Percentiles rank a stretch among this genome's conserved stretches.
These are phyloP conservation scores for Austroboletus eburneus DNA, from an alignment of 768 basidiomycete species.

Conservation along the genomic window DNA sequence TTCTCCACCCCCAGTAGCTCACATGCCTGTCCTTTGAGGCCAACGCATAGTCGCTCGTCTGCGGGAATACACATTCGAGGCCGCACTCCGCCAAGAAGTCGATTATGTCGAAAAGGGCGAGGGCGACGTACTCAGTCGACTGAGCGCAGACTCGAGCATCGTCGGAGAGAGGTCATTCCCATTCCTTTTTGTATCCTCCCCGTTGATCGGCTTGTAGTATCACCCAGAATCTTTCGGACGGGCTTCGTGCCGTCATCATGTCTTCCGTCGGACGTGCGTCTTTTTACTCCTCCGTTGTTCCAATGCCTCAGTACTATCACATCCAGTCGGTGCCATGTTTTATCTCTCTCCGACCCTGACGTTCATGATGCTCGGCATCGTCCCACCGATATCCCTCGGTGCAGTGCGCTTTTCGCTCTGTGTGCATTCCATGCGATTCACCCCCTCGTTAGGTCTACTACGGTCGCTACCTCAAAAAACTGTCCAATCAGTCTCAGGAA, in stretches of 20 bases:
- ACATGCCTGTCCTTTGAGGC: constrained; percentile 35
- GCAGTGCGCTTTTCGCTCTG: constrained; percentile 46
- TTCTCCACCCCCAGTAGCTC: not conserved
- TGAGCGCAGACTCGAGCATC: constrained; percentile 89
- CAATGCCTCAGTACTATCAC: not conserved
- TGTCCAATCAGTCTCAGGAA: constrained; percentile 90
- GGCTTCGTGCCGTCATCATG: constrained; percentile 81
- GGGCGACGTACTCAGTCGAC: constrained; percentile 87
- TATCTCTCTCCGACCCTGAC: constrained; percentile 88
- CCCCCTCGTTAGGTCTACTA: constrained; percentile 73
- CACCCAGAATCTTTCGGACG: constrained; percentile 78
- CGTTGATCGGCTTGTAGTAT: constrained; percentile 33
- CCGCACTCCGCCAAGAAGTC: constrained; percentile 85
- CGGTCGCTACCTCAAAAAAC: constrained; percentile 87
- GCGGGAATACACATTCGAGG: constrained; percentile 76
- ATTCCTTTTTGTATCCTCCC: not conserved
- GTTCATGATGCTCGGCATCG: constrained; percentile 86
- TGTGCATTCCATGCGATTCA: constrained; percentile 8
- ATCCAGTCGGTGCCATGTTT: constrained; percentile 88
- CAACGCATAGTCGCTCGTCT: constrained; percentile 89
- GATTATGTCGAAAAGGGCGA: constrained; percentile 91
- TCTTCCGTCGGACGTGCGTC: constrained; percentile 86
- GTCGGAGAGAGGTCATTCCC: constrained; percentile 79
- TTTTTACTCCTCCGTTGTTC: not conserved
- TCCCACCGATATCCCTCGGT: constrained; percentile 83